Evolutionary conservation across 345 rosid species (phyloP), one percentile per base, ranked within the genome.

Genomic region (Bruguiera parviflora): DNA sequence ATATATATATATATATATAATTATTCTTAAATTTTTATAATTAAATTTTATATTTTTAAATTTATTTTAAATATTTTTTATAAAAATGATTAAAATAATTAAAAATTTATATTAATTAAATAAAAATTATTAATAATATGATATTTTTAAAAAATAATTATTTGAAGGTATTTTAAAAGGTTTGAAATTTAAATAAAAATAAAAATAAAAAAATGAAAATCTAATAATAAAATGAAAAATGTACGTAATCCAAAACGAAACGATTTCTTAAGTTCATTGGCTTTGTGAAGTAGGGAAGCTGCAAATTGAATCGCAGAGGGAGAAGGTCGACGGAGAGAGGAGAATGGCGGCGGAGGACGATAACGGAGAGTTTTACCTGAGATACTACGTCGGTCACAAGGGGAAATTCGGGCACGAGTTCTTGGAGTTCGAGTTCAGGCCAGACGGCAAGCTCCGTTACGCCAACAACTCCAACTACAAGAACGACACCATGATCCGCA

Each of bases 341-440:
- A 52, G 58, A 39, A 85, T 81, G 91, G 84, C 88, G 19, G 82
- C 79, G 37, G 96, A 90, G 64, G 97, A 86, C 24, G 90, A 83
- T 11, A 77, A 66, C 10, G 83, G 80, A 8, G 98, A 92, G 83
- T 95, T 95, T 80, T 90, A 92, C 80, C 92, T 95, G 63, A 80
- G 99, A 46, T 92, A 92, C 78, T 95, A 90, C 80, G 98, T 95
- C 6, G 99, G 99, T 16, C 98, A 95, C 91, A 95, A 90, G 77
- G 99, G 99, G 18, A 95, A 95, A 70, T 95, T 95, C 68, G 99
- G 99, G 2, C 99, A 92, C 82, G 98, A 95, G 89, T 95, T 95
- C 77, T 58, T 95, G 76, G 99, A 95, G 92, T 95, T 95, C 84
- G 98, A 92, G 89, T 95, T 95, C 83, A 74, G 97, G 77, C 86